Evolutionary conservation across 75 land plant genomes (phyloP), one percentile per base, ranked within the genome.

Genomic region (Selaginella tamariscina): DNA sequence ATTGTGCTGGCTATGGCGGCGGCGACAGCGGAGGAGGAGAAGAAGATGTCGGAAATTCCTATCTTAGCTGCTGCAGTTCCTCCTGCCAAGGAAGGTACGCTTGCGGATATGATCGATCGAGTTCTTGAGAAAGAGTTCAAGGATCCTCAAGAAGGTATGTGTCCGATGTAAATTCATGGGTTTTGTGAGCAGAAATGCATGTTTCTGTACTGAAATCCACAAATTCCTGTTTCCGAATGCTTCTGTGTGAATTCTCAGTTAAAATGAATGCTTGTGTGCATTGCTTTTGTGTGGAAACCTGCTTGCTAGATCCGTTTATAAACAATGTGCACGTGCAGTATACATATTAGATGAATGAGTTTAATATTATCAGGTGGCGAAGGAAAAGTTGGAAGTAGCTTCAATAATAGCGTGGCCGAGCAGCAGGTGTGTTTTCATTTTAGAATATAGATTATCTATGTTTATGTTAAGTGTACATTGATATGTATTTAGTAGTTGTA

Each of bases 111-210:
- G 62, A 8, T 59, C 26, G 62, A 59, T 59, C 23, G 62, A n/a
- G 62, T 59, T 2, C 62, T 59, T 8, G 62, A 59, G 5, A 59
- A 59, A n/a, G 62, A 59, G 62, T 59, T 59, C 26, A n/a, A 59
- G 62, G 62, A 59, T 59, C 62, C 62, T 2, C 62, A 59, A 59
- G 62, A 59, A 27, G 62, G 62, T 86, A n/a, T n/a, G 20, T 55
- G 26, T 27, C 1, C 67, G 56, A 28, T 69, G 27, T 55, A n/a
- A n/a, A 1, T 24, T 56, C 44, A 65, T 69, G n/a, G n/a, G n/a
- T n/a, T n/a, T n/a, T n/a, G n/a, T n/a, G n/a, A n/a, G n/a, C n/a
- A n/a, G n/a, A n/a, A n/a, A n/a, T 59, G 26, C 49, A 39, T 39
- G 5, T 15, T 39, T 15, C 11, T 39, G 49, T 15, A 15, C 49